Evolutionary conservation across 1,284 basidiomycete genomes (phyloP).

Genomic region (Abortiporus biennis): DNA sequence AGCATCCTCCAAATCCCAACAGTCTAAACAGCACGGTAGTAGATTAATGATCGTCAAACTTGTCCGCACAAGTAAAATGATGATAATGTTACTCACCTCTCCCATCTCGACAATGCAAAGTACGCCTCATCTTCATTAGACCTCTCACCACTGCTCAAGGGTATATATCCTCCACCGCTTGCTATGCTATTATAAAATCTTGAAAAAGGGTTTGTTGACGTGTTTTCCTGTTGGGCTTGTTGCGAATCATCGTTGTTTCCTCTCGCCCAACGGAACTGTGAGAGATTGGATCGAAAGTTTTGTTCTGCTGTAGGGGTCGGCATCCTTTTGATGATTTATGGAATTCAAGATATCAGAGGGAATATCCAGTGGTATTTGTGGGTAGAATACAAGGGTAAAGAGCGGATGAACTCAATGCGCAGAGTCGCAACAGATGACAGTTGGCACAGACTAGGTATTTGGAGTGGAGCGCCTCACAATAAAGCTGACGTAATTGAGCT

Average conservation of each 20-base stretch:
- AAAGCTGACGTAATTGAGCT: too few relatives aligned
- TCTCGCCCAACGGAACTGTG: conserved; percentile 83
- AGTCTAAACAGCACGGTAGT: conserved; percentile 42
- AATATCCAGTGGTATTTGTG: too few relatives aligned
- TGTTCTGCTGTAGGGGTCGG: conserved; percentile 48
- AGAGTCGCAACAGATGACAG: too few relatives aligned
- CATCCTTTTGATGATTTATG: conserved; percentile 14
- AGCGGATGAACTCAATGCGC: too few relatives aligned
- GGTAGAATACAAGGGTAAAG: too few relatives aligned
- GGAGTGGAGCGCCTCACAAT: too few relatives aligned
- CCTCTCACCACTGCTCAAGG: conserved; percentile 75
- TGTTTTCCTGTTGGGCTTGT: conserved; percentile 27
- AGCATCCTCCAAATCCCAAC: conserved; percentile 89
- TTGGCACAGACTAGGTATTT: too few relatives aligned
- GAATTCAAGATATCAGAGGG: neutral
- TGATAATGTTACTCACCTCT: conserved; percentile 45
- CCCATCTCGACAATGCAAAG: conserved; percentile 90
- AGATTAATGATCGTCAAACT: neutral
- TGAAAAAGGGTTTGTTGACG: conserved; percentile 52
- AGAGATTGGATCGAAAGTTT: conserved; percentile 61
- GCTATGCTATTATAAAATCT: conserved; percentile 78
- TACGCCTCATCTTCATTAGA: conserved; percentile 97
- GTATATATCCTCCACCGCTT: conserved; percentile 79
- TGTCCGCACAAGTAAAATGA: neutral
- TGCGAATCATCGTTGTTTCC: conserved; percentile 71